Evolutionary conservation across 148 eudicot species (phyloP).

Genomic region (Arbutus unedo): DNA sequence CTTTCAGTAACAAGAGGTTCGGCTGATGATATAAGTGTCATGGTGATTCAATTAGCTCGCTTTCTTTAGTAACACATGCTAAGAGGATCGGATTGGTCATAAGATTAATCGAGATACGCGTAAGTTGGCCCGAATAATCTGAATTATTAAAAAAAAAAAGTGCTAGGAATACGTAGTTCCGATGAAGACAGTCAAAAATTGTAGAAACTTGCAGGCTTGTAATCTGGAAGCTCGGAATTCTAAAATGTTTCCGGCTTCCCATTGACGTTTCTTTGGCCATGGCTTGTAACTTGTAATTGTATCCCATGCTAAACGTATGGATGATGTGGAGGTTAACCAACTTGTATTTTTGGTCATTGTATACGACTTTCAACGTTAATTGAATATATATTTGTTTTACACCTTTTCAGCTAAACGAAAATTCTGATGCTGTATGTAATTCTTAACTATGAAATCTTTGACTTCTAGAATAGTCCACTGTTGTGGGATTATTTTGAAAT

Average conservation of each 20-base stretch:
- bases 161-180: neutral
- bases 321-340: neutral
- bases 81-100: neutral
- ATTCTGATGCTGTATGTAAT: neutral
- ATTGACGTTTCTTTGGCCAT: neutral
- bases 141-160: no score
- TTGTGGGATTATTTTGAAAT: no score
- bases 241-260: no score
- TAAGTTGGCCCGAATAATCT: no score
- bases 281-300: neutral
- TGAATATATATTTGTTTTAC: no score
- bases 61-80: constrained; percentile 19
- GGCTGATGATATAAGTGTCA: constrained; percentile 48
- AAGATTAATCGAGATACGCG: no score
- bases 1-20: constrained; percentile 54
- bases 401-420: neutral
- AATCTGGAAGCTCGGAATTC: neutral
- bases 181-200: neutral
- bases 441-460: neutral
- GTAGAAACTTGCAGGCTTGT: constrained; percentile 4
- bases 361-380: neutral
- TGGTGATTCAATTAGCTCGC: constrained; percentile 42
- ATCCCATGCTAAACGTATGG: neutral
- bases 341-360: neutral
- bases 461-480: no score